Evolutionary conservation across 2,329 filamentous ascomycete species (phyloP), one percentile per base, ranked within the genome.

Genomic region (Phialophora tarda): DNA sequence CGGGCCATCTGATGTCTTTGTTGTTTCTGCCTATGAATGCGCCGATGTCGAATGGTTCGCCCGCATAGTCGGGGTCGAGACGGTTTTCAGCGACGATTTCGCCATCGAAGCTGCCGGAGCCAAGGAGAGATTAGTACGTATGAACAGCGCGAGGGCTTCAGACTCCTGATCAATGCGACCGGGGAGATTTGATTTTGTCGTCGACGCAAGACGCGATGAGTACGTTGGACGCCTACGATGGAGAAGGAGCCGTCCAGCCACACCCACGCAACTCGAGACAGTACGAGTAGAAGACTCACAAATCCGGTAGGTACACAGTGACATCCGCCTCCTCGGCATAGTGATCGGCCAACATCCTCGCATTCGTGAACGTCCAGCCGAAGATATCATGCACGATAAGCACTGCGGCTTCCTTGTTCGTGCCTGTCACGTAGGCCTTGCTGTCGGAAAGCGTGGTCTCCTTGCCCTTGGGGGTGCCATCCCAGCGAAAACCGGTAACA

Each of bases 341-440:
- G 63, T 79, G 73, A 72, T 83, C 81, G 12, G 81, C 81, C 21
- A 83, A 73, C 7, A 83, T 67, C 32, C 81, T 77, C 50, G 77
- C 71, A 71, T 83, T 83, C 26, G 74, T 71, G 38, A 82, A 76
- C 7, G 77, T 78, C 78, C 78, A 83, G 65, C 81, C 81, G 65
- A 82, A 83, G 71, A 84, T 79, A 69, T 82, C 80, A 50, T 75
- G 72, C 62, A 84, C 75, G 66, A 84, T 78, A 56, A 84, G 75
- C 55, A 84, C 75, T 3, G 77, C 77, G 69, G 74, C 70, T 3
- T 78, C 66, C 12, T 71, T 59, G 56, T 77, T 79, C 21, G 68
- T 64, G 2, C 80, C 80, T 0, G 77, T 71, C 24, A 81, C 72
- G 68, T 83, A 83, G 34, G 72, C 68, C 14, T 78, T 57, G 24